phyloP scores from a whole-genome alignment of 805 yeast genomes.

The Peterozyma toletana region DNA sequence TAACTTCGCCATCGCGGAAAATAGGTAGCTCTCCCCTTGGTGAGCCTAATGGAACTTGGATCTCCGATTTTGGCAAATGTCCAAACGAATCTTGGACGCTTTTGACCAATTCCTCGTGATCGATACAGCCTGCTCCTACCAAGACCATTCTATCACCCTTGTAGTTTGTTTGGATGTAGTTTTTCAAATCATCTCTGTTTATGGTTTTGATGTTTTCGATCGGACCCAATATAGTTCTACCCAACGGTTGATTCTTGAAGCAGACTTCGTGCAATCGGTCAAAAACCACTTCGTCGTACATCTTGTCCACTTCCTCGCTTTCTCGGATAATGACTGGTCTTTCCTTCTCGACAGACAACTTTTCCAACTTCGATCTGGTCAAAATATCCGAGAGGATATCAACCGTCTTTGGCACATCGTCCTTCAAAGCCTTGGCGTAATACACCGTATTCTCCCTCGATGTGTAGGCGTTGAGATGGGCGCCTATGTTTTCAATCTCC shows the following conservation, averaged over 20 bases:
- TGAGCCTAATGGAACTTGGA: constrained; percentile 66
- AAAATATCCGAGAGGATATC: constrained; percentile 86
- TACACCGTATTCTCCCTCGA: constrained; percentile 97
- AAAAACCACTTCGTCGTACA: constrained; percentile 97
- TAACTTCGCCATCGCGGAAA: constrained; percentile 81
- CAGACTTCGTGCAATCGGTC: constrained; percentile 94
- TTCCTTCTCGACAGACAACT: constrained; percentile 85
- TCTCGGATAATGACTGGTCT: constrained; percentile 95
- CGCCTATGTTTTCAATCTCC: constrained; percentile 93
- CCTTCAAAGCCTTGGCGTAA: constrained; percentile 80
- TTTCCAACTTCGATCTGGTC: constrained; percentile 78
- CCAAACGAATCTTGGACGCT: constrained; percentile 76
- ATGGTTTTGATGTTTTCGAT: constrained; percentile 80
- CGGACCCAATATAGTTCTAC: constrained; percentile 96
- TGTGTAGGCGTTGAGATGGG: constrained; percentile 97
- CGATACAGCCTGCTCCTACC: constrained; percentile 94
- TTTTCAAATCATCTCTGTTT: constrained; percentile 64
- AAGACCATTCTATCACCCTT: constrained; percentile 96
- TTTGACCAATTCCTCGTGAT: constrained; percentile 75
- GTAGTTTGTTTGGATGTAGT: constrained; percentile 80
- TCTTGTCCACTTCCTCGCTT: constrained; percentile 95
- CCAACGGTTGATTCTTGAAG: constrained; percentile 84
- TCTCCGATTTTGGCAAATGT: constrained; percentile 46
- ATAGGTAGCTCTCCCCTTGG: constrained; percentile 67
- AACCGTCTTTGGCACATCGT: constrained; percentile 78